phyloP scores from a whole-genome alignment of 1,139 yeast genomes.

The Magnusiomyces ingens region DNA sequence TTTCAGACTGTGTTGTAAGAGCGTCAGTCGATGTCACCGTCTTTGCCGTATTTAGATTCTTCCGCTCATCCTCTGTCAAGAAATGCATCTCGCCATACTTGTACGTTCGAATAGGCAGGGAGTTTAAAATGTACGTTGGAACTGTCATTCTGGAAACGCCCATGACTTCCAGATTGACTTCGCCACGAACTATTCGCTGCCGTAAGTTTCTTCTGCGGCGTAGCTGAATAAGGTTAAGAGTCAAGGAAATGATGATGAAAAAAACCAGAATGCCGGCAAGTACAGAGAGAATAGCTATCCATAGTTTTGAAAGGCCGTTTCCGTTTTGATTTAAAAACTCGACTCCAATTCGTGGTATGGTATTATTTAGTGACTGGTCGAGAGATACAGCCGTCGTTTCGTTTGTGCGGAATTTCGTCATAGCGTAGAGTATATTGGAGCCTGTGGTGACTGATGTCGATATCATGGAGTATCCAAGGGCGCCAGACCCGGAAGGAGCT shows the following conservation, averaged over 20 bases:
- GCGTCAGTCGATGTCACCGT: too few species aligned
- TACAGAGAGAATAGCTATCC: conserved; percentile 18
- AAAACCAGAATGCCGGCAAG: conserved; percentile 16
- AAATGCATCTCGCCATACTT: conserved; percentile 16
- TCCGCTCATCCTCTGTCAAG: background rate
- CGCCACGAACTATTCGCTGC: conserved; percentile 23
- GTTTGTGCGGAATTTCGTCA: conserved; percentile 10
- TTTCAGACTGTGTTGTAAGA: too few species aligned
- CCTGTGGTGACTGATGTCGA: conserved; percentile 10
- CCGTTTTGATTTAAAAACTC: conserved; percentile 4
- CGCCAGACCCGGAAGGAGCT: conserved; percentile 6
- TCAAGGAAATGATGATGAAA: conserved; percentile 13
- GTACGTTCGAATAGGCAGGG: conserved; percentile 22
- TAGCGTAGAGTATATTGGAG: conserved; percentile 8
- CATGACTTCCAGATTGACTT: conserved; percentile 24
- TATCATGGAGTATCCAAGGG: conserved; percentile 2
- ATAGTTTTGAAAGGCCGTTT: conserved; percentile 11
- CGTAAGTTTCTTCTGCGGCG: conserved; percentile 22
- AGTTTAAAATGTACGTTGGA: conserved; percentile 21
- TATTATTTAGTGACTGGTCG: background rate
- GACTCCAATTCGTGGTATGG: conserved; percentile 12
- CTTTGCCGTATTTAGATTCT: background rate
- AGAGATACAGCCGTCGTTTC: conserved; percentile 9
- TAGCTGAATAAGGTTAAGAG: conserved; percentile 19
- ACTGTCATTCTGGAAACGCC: conserved; percentile 25